Conservation (phyloP, 129 eudicot species). For the Lactuca saligna region DNA sequence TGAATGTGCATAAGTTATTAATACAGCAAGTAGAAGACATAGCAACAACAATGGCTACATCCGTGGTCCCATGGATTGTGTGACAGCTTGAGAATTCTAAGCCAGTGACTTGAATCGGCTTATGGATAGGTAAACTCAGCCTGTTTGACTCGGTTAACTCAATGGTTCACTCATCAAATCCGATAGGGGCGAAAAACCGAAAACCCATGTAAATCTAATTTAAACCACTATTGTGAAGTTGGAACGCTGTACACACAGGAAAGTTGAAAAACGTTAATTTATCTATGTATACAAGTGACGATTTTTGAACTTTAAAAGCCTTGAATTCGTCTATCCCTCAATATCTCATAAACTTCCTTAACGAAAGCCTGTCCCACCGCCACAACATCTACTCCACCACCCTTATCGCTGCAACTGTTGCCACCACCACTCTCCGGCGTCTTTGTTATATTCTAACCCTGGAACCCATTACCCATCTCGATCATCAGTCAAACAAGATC, state of each 20-base stretch:
- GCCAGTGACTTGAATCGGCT: slow-evolving; percentile 33
- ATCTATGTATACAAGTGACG: neutral
- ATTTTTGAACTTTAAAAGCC: too few relatives aligned
- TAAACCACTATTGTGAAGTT: neutral
- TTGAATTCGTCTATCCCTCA: slow-evolving; percentile 47
- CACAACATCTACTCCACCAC: slow-evolving; percentile 47
- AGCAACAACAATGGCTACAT: slow-evolving; percentile 29
- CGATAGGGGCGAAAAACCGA: neutral
- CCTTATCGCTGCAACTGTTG: too few relatives aligned
- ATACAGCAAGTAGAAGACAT: slow-evolving; percentile 26
- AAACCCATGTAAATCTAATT: neutral
- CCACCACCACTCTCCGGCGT: too few relatives aligned
- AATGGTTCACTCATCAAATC: neutral
- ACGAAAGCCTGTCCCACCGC: slow-evolving; percentile 86
- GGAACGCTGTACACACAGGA: neutral
- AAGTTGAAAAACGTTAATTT: slow-evolving; percentile 10
- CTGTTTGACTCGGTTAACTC: slow-evolving; percentile 28
- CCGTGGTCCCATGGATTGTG: slow-evolving; percentile 33
- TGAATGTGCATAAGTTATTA: slow-evolving; percentile 20
- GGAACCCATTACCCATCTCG: too few relatives aligned
- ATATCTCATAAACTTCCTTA: slow-evolving; percentile 88
- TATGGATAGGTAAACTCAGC: slow-evolving; percentile 38
- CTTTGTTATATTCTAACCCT: too few relatives aligned
- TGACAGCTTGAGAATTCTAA: slow-evolving; percentile 32
- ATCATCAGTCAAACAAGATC: too few relatives aligned